phyloP scores from a whole-genome alignment of 768 basidiomycete species.

The Termitomyces heimii region DNA sequence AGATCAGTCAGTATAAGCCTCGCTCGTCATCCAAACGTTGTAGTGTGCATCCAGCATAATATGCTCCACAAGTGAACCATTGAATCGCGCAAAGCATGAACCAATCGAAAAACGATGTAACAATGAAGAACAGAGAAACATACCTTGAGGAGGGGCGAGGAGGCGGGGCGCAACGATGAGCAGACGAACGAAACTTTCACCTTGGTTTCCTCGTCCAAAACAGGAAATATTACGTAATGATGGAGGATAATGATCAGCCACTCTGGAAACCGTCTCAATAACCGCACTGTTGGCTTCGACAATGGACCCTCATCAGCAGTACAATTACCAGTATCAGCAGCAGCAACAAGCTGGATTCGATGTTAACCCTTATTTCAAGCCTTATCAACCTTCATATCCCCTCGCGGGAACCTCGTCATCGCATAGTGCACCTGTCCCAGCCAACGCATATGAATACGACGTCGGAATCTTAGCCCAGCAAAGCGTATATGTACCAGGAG shows the following conservation, averaged over 20 bases:
- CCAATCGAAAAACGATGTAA: not conserved
- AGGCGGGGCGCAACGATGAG: conserved; percentile 23
- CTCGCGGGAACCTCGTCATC: conserved; percentile 59
- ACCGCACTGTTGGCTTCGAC: conserved; percentile 10
- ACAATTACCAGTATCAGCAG: conserved; percentile 44
- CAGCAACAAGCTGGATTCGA: conserved; percentile 51
- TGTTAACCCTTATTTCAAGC: conserved; percentile 78
- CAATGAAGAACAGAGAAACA: conserved; percentile 11
- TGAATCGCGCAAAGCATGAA: not conserved
- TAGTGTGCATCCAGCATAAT: conserved; percentile 23
- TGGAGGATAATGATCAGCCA: not conserved
- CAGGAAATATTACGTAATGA: conserved; percentile 23
- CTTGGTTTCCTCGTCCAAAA: conserved; percentile 2
- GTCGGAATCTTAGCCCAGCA: conserved; percentile 88
- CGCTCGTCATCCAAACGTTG: conserved; percentile 26
- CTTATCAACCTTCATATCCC: conserved; percentile 69
- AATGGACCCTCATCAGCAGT: conserved; percentile 43
- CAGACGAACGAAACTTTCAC: conserved; percentile 10
- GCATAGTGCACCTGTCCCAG: conserved; percentile 74
- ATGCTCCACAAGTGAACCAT: not conserved
- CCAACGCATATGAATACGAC: conserved; percentile 90
- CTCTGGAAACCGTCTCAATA: too few relatives aligned
- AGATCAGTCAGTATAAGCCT: conserved; percentile 3
- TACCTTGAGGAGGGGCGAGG: conserved; percentile 35
- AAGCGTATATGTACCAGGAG: conserved; percentile 89